Evolutionary conservation across 805 yeast genomes (phyloP), one percentile per base, ranked within the genome.

Genomic region (Candida broadrunensis): DNA sequence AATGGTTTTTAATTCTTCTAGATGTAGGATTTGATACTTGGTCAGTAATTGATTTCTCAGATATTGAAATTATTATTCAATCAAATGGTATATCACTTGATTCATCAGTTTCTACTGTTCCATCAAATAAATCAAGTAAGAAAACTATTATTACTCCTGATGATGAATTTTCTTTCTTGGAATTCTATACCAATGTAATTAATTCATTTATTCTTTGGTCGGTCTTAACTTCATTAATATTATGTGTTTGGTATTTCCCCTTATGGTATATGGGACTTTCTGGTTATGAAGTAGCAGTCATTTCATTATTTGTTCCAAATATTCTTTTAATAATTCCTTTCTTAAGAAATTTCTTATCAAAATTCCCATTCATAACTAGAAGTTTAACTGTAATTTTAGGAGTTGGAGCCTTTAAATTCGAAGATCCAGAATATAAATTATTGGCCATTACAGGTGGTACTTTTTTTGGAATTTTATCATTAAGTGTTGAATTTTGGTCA

Each of bases 211-310:
- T 88, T 41, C 88, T 87, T 60, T 93, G 97, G 97, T 74, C 97
- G 0, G 81, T 82, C 17, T 48, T 80, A 33, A 85, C 98, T 3
- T 79, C 96, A 0, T 69, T 93, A 44, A 84, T 88, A 33, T 75
- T 93, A 42, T 81, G 93, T 55, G 81, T 93, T 37, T 93, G 99
- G 99, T 88, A 87, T 67, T 93, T 93, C 73, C 99, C 99, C 9
- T 71, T 93, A 47, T 93, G 99, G 99, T 78, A 85, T 58, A 89
- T 93, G 97, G 98, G 97, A 5, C 84, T 93, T 34, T 85, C 96
- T 2, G 99, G 99, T 3, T 90, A 86, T 59, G 99, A 93, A 64
- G 85, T 85, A 0, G 75, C 81, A 2, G 70, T 88, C 35, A 43
- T 55, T 11, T 56, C 79, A 5, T 65, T 80, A 17, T 67, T 81